Evolutionary conservation across 768 basidiomycete species (phyloP), one percentile per base, ranked within the genome.

Genomic region (Mrakia gelida): DNA sequence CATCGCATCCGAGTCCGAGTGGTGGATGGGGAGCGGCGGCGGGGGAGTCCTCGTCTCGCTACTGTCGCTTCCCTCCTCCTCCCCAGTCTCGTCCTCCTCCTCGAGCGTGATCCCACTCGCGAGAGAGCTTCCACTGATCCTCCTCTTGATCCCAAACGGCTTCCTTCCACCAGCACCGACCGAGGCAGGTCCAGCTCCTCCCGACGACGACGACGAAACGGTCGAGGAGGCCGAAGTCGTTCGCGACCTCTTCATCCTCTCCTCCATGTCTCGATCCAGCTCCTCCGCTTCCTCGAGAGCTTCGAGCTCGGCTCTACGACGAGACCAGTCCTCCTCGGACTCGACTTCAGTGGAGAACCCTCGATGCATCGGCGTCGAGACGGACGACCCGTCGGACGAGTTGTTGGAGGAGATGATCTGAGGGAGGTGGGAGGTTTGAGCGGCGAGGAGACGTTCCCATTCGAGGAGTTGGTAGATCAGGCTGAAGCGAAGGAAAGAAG

Each of bases 381-480:
- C 34, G 2, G 68, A 75, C 81, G 81, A 65, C 79, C 82, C 41
- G 80, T 79, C n/a, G 80, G 82, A 10, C 34, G 63, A 59, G 79
- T 73, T 15, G 59, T 75, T 62, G 34, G 75, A 67, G 23, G 52
- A 56, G 15, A 70, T 81, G 75, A 18, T 38, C 28, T 75, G 75
- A 23, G 61, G 74, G 34, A 18, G 81, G 73, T 41, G 82, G 65
- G 65, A 82, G 6, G 72, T 68, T 18, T 65, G 80, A 7, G 80
- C 68, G 21, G 83, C 81, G 23, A 83, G 80, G 52, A 80, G 88
- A 80, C 92, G 91, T 84, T 95, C 93, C 84, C 95, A 96, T 83
- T 95, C 94, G 81, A 94, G 87, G 65, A 96, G 87, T 85, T 95
- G 94, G 87, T 95, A 95, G 85, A 95, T 94, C 83, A 95, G 90